These are phyloP conservation scores for Neurospora sp. DNA, from an alignment of 2,329 filamentous ascomycete species.

Conservation along the genomic window DNA sequence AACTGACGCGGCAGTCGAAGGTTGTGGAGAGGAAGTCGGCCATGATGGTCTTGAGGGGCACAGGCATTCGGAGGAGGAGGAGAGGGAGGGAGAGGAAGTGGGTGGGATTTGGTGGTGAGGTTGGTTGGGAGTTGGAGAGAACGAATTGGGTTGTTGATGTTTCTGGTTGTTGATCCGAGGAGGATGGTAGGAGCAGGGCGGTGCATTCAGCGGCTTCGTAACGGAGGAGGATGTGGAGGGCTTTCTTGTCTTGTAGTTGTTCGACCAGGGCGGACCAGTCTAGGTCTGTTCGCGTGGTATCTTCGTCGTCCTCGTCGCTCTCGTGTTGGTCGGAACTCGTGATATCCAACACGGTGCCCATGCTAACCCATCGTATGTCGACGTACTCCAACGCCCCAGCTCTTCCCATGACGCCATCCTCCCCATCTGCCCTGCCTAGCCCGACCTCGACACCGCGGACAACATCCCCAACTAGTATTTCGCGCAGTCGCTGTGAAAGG, in stretches of 20 bases:
- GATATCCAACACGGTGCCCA: conserved; percentile 14
- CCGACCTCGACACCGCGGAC: conserved; percentile 45
- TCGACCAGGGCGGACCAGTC: conserved; percentile 7
- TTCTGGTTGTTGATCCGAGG: neutral
- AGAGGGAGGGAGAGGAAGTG: conserved; percentile 40
- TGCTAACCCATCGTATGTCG: conserved; percentile 35
- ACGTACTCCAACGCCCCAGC: conserved; percentile 37
- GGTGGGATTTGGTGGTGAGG: conserved; percentile 10
- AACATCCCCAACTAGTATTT: conserved; percentile 46
- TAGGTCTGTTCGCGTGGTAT: conserved; percentile 1
- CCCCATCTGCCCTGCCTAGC: conserved; percentile 23
- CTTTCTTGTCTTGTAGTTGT: conserved; percentile 17
- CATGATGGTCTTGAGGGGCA: conserved; percentile 37
- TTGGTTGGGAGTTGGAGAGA: neutral
- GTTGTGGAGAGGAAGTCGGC: conserved; percentile 40
- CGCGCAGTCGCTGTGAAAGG: conserved; percentile 40
- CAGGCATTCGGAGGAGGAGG: conserved; percentile 45
- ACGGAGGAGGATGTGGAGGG: conserved; percentile 36
- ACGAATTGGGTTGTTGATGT: neutral
- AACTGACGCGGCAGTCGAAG: conserved; percentile 47
- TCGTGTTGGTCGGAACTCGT: neutral
- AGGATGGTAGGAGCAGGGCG: conserved; percentile 24
- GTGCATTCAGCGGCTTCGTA: conserved; percentile 44
- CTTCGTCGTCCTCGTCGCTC: conserved; percentile 1
- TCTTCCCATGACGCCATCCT: conserved; percentile 28